phyloP scores from a whole-genome alignment of 2,329 filamentous ascomycete species.

The Botryotinia narcissicola region DNA sequence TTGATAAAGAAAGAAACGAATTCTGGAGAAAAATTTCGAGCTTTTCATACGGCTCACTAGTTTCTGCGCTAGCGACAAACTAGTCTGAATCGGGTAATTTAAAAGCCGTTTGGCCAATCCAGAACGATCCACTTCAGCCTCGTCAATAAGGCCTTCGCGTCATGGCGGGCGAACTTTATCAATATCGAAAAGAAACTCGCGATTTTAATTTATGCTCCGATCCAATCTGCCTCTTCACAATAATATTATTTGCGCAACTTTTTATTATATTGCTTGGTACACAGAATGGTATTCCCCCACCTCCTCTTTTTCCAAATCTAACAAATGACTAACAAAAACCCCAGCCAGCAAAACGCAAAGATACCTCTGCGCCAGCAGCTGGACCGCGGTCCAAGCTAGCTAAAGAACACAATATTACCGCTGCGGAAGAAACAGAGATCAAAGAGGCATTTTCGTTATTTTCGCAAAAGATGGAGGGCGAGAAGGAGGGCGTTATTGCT shows the following conservation, averaged over 20 bases:
- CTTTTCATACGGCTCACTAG: slow-evolving; percentile 4
- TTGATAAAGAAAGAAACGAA: not conserved
- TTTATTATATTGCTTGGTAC: not conserved
- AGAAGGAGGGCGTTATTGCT: slow-evolving; percentile 58
- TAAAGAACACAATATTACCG: slow-evolving; percentile 83
- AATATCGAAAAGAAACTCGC: not conserved
- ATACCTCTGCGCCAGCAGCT: slow-evolving; percentile 29
- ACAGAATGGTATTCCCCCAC: not conserved
- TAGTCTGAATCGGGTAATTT: too few relatives aligned
- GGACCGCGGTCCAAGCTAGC: slow-evolving; percentile 76
- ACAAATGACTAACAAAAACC: slow-evolving; percentile 7
- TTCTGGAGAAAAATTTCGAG: not conserved
- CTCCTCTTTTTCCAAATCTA: not conserved
- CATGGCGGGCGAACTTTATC: slow-evolving; percentile 6
- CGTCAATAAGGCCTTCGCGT: slow-evolving; percentile 10
- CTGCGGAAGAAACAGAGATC: slow-evolving; percentile 84
- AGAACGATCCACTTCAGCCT: not conserved
- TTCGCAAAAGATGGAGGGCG: slow-evolving; percentile 64
- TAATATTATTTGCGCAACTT: not conserved
- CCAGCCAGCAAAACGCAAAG: slow-evolving; percentile 38
- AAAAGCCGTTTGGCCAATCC: not conserved
- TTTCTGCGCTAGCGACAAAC: not conserved
- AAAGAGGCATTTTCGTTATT: slow-evolving; percentile 87
- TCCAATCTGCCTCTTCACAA: not conserved
- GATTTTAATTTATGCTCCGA: too few relatives aligned